Conservation (phyloP, 2,329 filamentous ascomycete genomes). For the Chalaropsis thielavioides region DNA sequence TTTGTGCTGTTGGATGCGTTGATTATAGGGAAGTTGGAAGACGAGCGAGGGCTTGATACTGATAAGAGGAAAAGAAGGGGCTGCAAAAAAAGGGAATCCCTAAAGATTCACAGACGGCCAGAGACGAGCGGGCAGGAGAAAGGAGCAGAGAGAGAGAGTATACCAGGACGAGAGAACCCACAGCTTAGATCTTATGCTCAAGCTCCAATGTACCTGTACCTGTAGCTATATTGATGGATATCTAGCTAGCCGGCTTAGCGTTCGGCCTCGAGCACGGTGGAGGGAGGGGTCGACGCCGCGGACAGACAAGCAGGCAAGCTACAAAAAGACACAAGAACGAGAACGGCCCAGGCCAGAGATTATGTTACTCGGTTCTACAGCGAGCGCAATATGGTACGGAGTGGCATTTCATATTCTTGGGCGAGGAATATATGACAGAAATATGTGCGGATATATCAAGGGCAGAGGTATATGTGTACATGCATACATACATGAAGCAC, state of each 20-base stretch:
- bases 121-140: background rate
- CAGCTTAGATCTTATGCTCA: background rate
- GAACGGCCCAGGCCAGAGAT: background rate
- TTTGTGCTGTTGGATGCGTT: background rate
- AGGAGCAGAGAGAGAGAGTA: background rate
- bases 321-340: background rate
- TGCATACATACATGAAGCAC: background rate
- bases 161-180: background rate
- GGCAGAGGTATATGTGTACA: background rate
- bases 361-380: background rate
- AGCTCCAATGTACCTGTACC: background rate
- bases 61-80: background rate
- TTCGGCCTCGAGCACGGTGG: background rate
- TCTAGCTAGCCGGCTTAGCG: background rate
- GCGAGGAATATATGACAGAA: background rate
- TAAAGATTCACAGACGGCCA: background rate
- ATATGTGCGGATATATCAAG: background rate
- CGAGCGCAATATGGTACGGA: background rate
- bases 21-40: background rate
- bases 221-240: background rate
- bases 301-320: background rate
- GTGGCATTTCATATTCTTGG: background rate
- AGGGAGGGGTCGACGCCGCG: background rate
- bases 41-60: background rate
- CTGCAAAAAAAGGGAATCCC: constrained; percentile 1